Percentiles rank a stretch among this genome's conserved stretches.
These are phyloP conservation scores for Tricholoma sp. DNA, from an alignment of 768 basidiomycete genomes.

Conservation along the genomic window DNA sequence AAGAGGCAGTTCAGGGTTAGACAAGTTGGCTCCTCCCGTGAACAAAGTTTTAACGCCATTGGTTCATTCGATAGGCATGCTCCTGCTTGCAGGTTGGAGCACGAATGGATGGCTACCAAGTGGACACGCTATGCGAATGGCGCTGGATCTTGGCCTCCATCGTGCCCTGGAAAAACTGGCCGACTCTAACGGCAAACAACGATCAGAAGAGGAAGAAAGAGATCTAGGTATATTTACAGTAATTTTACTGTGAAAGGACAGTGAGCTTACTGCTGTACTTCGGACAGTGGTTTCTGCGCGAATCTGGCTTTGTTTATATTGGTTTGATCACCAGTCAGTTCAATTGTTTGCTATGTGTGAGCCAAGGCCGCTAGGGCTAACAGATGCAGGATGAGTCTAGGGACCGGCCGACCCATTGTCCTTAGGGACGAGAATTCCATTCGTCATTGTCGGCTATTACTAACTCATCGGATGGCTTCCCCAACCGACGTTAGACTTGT, in stretches of 20 bases:
- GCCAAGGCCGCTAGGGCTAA: background rate
- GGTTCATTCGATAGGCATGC: conserved; percentile 58
- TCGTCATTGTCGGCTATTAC: conserved; percentile 73
- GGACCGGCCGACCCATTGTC: conserved; percentile 87
- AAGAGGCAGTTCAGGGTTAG: conserved; percentile 90
- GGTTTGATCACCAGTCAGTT: conserved; percentile 92
- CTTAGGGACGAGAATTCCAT: conserved; percentile 87
- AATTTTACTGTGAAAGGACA: background rate
- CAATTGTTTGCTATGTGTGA: conserved; percentile 5
- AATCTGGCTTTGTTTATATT: conserved; percentile 92
- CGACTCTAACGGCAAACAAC: conserved; percentile 62
- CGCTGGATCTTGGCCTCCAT: conserved; percentile 88
- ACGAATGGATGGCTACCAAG: conserved; percentile 94
- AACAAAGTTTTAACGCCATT: conserved; percentile 10
- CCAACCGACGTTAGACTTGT: conserved; percentile 87
- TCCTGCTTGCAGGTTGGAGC: conserved; percentile 89
- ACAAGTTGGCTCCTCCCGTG: conserved; percentile 12
- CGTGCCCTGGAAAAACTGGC: conserved; percentile 89
- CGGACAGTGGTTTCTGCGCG: conserved; percentile 79
- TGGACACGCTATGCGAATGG: conserved; percentile 96
- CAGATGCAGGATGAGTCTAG: conserved; percentile 72
- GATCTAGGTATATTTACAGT: conserved; percentile 57
- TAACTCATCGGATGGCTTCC: conserved; percentile 83
- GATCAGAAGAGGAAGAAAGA: conserved; percentile 79
- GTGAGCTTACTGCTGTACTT: conserved; percentile 3